Evolutionary conservation across 164 flowering plant genomes (phyloP).

Genomic region (Malania oleifera): DNA sequence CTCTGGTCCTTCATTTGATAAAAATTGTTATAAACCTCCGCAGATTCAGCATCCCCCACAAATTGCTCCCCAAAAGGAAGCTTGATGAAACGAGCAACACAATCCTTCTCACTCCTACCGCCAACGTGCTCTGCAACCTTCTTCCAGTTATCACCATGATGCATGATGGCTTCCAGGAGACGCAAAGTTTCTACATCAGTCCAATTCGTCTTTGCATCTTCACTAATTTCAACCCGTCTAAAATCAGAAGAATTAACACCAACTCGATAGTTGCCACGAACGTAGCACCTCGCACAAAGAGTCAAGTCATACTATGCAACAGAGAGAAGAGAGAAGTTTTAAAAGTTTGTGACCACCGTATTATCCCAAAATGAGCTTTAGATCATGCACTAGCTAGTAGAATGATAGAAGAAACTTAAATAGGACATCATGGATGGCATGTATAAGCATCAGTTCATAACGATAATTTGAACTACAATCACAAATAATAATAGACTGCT

Average conservation of each 20-base stretch:
- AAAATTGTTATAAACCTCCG: constrained; percentile 28
- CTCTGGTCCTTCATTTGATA: constrained; percentile 19
- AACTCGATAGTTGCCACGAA: constrained; percentile 65
- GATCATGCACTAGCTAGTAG: too few relatives aligned
- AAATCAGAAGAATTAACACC: constrained; percentile 69
- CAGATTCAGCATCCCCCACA: constrained; percentile 35
- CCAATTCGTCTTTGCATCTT: constrained; percentile 70
- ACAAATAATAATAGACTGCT: too few relatives aligned
- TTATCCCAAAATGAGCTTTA: too few relatives aligned
- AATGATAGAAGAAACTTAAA: too few relatives aligned
- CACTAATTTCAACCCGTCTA: constrained; percentile 80
- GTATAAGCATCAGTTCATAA: too few relatives aligned
- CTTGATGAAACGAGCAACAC: constrained; percentile 75
- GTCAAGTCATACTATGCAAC: constrained; percentile 65
- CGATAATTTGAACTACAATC: too few relatives aligned
- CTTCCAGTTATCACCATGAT: constrained; percentile 93
- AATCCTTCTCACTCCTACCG: constrained; percentile 80
- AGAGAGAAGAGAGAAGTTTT: background rate
- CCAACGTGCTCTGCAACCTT: constrained; percentile 80
- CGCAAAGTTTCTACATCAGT: constrained; percentile 78
- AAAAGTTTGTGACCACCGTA: constrained; percentile 2
- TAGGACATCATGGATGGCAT: too few relatives aligned
- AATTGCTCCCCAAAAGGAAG: constrained; percentile 88
- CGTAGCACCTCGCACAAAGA: constrained; percentile 89
- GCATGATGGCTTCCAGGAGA: constrained; percentile 82